phyloP scores from a whole-genome alignment of 1,284 basidiomycete species.

The Ganoderma lingzhi region DNA sequence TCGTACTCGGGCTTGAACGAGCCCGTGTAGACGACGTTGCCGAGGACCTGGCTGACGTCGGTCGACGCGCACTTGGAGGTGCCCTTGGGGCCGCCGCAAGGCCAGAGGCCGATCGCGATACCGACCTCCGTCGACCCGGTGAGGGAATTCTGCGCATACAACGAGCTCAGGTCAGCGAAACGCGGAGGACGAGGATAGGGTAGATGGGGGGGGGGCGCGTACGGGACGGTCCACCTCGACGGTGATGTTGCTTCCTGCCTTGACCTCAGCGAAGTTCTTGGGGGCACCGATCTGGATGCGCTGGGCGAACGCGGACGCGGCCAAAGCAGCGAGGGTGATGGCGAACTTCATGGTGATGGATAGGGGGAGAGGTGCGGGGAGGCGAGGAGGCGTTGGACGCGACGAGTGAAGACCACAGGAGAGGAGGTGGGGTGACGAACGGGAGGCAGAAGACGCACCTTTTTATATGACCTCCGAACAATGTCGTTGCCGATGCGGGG shows the following conservation, averaged over 20 bases:
- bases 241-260: constrained; percentile 44
- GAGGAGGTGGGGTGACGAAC: constrained; percentile 1
- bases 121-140: constrained; percentile 50
- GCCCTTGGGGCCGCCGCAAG: constrained; percentile 41
- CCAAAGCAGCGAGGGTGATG: constrained; percentile 35
- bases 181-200: too few species aligned
- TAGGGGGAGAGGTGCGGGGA: neutral
- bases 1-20: constrained; percentile 48
- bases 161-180: neutral
- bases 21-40: constrained; percentile 54
- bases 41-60: constrained; percentile 45
- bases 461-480: constrained; percentile 1
- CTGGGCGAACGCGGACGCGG: constrained; percentile 48
- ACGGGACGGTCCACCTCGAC: constrained; percentile 56
- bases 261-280: constrained; percentile 39
- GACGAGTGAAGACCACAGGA: neutral
- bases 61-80: constrained; percentile 37
- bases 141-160: constrained; percentile 45
- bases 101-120: constrained; percentile 50
- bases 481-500: neutral
- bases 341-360: constrained; percentile 34
- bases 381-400: neutral
- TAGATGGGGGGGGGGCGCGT: constrained; percentile 28
- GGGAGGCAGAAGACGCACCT: neutral
- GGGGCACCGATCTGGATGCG: constrained; percentile 48